Conservation (phyloP, 352 stramenopile species). For the Globisporangium rhizosaccharum region DNA sequence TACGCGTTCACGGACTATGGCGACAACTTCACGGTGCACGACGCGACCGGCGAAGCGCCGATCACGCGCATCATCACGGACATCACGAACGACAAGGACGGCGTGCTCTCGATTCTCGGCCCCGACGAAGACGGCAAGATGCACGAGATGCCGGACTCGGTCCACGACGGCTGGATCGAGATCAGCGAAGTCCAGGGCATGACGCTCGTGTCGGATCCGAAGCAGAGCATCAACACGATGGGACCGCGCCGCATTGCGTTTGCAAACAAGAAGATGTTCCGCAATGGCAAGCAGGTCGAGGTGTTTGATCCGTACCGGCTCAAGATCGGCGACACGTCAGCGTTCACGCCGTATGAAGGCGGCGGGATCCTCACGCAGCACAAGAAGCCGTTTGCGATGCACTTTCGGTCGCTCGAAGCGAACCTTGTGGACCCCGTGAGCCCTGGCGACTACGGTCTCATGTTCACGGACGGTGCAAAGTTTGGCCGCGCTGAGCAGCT, state of each 20-base stretch:
- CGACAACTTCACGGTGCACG: slow-evolving; percentile 67
- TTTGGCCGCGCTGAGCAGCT: slow-evolving; percentile 83
- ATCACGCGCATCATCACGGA: slow-evolving; percentile 87
- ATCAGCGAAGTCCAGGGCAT: slow-evolving; percentile 84
- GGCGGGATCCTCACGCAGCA: slow-evolving; percentile 77
- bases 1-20: slow-evolving; percentile 83
- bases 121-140: slow-evolving; percentile 85
- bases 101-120: slow-evolving; percentile 65
- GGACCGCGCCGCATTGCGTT: slow-evolving; percentile 72
- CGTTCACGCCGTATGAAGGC: slow-evolving; percentile 75
- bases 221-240: slow-evolving; percentile 73
- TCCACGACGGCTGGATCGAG: slow-evolving; percentile 81
- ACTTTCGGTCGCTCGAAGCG: slow-evolving; percentile 74
- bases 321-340: slow-evolving; percentile 78
- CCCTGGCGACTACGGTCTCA: slow-evolving; percentile 69
- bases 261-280: slow-evolving; percentile 82
- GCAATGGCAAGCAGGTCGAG: slow-evolving; percentile 80
- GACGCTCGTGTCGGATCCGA: slow-evolving; percentile 46
- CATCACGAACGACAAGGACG: slow-evolving; percentile 79
- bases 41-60: slow-evolving; percentile 74
- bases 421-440: slow-evolving; percentile 58
- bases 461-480: slow-evolving; percentile 85
- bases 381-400: slow-evolving; percentile 77
- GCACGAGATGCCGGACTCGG: slow-evolving; percentile 84
- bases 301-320: slow-evolving; percentile 82